Base-by-base conservation (phyloP, 169 alveolate species). In the Plasmodium cynomolgi region DNA sequence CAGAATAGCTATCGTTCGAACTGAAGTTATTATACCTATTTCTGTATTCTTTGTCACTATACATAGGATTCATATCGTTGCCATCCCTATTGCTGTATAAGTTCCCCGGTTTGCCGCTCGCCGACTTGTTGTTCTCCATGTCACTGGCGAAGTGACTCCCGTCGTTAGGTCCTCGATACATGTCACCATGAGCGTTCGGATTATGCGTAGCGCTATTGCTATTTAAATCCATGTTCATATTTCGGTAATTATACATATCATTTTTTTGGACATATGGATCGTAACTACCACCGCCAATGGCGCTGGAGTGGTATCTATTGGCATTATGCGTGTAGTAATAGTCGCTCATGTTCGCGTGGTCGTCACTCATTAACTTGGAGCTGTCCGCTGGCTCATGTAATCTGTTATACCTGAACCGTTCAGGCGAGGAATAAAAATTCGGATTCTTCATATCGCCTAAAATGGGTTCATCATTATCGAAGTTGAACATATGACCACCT, bases 161-260 rank as follows among this genome's bases (percentile, higher is more conserved):
- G 0, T 88, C 83, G 20, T 26, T 72, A 7, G 88, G n/a, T 5
- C 39, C 73, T 73, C 73, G 62, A 88, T 88, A 79, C 23, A 72
- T 37, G 37, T 62, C 94, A 20, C 20, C 72, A 34, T 58, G 50
- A 37, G 34, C 37, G 37, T 88, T 56, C 54, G 9, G 6, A 34
- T 74, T 41, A 81, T n/a, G 56, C 3, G 11, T 54, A 75, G 56
- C 71, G 15, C 82, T 62, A 8, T n/a, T 23, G 13, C 72, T 26
- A 54, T 85, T 88, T 39, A 62, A 33, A 74, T 85, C 79, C 77
- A 85, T 50, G 17, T 29, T 50, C 20, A 72, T 3, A 79, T 88
- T 88, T 79, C 88, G 39, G 81, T 54, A 86, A 44, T 72, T 86
- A 56, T 88, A 73, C 26, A 80, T 15, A 85, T 85, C 93, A 54